A percentile compares a stretch with the other conserved stretches of the same genome.
phyloP scores from a whole-genome alignment of 2,329 filamentous ascomycete species.

The Pestalotiopsis sp. region DNA sequence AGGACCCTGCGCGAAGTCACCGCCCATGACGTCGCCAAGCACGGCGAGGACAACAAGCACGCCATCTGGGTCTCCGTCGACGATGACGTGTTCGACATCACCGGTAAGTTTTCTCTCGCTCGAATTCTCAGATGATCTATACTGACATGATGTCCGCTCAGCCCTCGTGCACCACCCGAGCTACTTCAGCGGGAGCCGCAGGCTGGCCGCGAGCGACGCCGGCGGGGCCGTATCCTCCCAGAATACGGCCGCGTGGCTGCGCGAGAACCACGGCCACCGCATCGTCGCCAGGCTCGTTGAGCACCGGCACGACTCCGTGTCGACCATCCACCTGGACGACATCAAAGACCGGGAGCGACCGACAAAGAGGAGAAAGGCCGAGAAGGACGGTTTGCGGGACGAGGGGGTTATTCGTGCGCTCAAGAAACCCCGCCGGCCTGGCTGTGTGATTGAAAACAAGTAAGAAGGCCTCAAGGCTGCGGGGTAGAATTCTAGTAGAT shows the following conservation, averaged over 20 bases:
- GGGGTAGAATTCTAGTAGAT: too few species aligned
- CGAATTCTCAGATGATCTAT: background rate
- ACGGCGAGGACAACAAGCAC: background rate
- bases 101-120: background rate
- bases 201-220: background rate
- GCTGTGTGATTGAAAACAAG: too few species aligned
- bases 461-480: too few species aligned
- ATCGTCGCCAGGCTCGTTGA: background rate
- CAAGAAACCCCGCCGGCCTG: too few species aligned
- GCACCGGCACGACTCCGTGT: conserved; percentile 1
- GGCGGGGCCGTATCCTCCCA: background rate
- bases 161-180: background rate
- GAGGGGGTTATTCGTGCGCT: too few species aligned
- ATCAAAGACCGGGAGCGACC: background rate
- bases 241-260: background rate
- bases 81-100: background rate
- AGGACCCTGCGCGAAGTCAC: background rate
- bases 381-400: background rate
- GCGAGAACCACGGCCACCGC: background rate
- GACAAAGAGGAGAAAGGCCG: background rate
- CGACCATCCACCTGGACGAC: conserved; percentile 1
- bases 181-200: background rate
- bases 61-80: background rate
- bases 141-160: background rate
- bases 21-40: background rate